Evolutionary conservation across 179 eudicot genomes (phyloP), one percentile per base, ranked within the genome.

Genomic region (Sideroxylon spinosum): DNA sequence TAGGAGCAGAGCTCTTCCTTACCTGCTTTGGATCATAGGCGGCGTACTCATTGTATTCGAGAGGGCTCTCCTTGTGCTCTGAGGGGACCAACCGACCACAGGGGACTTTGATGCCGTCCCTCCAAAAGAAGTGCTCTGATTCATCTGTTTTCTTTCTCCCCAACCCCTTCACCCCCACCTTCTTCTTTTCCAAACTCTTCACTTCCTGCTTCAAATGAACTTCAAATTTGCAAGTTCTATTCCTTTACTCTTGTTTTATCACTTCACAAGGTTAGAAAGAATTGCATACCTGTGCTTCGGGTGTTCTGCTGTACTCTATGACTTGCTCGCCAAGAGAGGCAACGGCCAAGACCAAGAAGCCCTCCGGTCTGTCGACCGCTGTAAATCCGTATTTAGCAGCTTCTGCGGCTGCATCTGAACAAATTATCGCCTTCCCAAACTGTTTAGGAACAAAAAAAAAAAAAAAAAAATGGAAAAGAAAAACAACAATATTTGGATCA

Each of bases 381-480:
- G 97, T 93, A 83, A 90, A 95, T 0, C 95, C 97, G 10, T 89
- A 95, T 76, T 86, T 88, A 14, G 97, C 93, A 9, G 97, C 97
- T 78, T 91, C 98, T 56, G 97, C 97, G 72, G 97, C 86, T 3
- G 93, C 86, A 67, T 95, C 98, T 0, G 97, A 89, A 70, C 98
- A 95, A 4, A 95, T 89, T 2, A 95, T 91, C 0, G 92, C 93
- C 84, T 49, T 90, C 63, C 97, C 97, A 65, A 95, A 93, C 98
- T 95, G 85, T 17, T 29, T 64, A 6, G 53, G 20, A 68, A 57
- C 25, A 7, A 50, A 20, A 25, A 9, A 0, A 17, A 7, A 22
- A 57, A 16, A 0, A 14, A 22, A 10, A 8, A 49, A 49, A 6
- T 49, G 52, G 8, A 49, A 0, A 49, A 6, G 9, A 10, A 49